phyloP scores from a whole-genome alignment of 176 grass and related monocot genomes.

The Secale cereale region DNA sequence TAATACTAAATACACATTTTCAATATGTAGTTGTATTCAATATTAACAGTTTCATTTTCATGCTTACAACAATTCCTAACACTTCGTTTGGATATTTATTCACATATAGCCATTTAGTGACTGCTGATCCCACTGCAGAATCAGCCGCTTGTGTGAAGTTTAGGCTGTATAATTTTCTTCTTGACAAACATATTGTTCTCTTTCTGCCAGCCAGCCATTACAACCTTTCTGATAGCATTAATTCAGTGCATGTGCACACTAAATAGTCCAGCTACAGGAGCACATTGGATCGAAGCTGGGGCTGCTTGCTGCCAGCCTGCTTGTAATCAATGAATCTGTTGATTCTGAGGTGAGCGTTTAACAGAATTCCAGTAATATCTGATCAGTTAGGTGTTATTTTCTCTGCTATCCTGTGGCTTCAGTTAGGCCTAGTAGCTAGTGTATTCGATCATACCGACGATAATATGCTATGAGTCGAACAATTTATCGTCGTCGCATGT shows the following conservation, averaged over 20 bases:
- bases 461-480: background rate
- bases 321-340: slow-evolving; percentile 30
- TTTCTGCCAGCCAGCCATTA: background rate
- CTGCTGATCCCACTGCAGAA: background rate
- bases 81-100: background rate
- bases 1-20: background rate
- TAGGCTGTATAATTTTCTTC: background rate
- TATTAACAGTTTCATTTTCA: slow-evolving; percentile 8
- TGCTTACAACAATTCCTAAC: background rate
- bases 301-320: slow-evolving; percentile 2
- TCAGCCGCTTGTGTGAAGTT: background rate
- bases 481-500: slow-evolving; percentile 30
- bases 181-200: background rate
- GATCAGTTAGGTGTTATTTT: slow-evolving; percentile 4
- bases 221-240: slow-evolving; percentile 7
- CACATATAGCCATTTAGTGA: background rate
- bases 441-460: background rate
- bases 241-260: slow-evolving; percentile 7
- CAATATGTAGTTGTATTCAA: background rate
- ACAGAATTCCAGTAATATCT: slow-evolving; percentile 27
- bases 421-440: slow-evolving; percentile 21
- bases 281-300: slow-evolving; percentile 27
- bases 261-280: slow-evolving; percentile 13
- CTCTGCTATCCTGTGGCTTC: background rate
- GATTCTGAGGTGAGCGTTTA: slow-evolving; percentile 20